These are phyloP conservation scores for Candida sanyaensis DNA, from an alignment of 1,139 yeast species.

Conservation along the genomic window DNA sequence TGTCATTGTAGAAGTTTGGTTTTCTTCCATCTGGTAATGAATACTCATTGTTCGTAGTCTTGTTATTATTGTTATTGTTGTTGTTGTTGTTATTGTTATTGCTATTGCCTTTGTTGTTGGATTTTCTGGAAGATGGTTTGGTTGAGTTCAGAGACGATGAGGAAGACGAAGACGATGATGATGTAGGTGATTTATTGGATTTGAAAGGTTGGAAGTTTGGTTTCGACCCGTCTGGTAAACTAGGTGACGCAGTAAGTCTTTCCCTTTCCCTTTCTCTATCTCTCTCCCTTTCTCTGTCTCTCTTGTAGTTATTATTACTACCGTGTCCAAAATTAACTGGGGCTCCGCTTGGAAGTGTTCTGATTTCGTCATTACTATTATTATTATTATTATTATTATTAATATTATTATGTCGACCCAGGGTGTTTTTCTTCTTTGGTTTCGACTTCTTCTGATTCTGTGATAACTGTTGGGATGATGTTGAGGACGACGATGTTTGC, in stretches of 20 bases:
- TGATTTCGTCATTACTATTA: constrained; percentile 16
- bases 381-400: not conserved
- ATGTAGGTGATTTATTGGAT: not conserved
- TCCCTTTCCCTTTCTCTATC: constrained; percentile 6
- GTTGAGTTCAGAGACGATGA: not conserved
- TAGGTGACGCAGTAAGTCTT: constrained; percentile 14
- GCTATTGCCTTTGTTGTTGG: not conserved
- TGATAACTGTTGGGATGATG: not conserved
- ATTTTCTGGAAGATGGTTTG: not conserved
- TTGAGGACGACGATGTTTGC: not conserved
- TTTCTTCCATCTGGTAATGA: constrained; percentile 35
- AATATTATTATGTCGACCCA: constrained; percentile 18
- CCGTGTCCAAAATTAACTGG: constrained; percentile 42
- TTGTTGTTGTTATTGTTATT: constrained; percentile 1
- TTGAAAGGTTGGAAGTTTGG: constrained; percentile 24
- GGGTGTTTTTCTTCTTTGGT: constrained; percentile 13
- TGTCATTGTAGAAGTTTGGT: constrained; percentile 27
- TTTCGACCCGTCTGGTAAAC: constrained; percentile 35
- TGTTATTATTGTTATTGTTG: not conserved
- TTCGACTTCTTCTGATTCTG: constrained; percentile 4
- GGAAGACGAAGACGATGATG: not conserved
- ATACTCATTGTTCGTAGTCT: constrained; percentile 8
- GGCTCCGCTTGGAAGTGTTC: constrained; percentile 44
- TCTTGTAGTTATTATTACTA: not conserved
- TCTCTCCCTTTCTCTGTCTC: not conserved